phyloP scores from a whole-genome alignment of 768 basidiomycete genomes.

The Trametes meyenii region DNA sequence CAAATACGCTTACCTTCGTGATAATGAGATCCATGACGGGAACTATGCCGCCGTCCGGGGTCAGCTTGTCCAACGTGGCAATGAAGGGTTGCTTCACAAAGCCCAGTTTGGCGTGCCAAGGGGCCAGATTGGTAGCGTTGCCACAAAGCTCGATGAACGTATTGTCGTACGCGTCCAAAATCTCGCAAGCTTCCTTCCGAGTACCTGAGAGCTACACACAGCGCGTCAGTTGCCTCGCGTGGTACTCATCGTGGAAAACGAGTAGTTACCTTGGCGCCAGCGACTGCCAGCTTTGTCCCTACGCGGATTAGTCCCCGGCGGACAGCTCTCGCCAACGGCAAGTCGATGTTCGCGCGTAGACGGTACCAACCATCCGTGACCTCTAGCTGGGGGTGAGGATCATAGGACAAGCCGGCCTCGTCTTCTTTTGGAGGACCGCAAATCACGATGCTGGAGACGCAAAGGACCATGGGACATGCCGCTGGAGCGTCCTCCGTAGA shows the following conservation, averaged over 20 bases:
- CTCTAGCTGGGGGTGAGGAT: conserved; percentile 67
- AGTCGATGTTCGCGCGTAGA: conserved; percentile 76
- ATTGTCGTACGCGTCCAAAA: conserved; percentile 77
- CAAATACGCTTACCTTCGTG: conserved; percentile 49
- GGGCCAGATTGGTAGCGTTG: conserved; percentile 84
- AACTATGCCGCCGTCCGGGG: conserved; percentile 79
- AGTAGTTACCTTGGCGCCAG: conserved; percentile 72
- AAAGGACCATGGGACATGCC: conserved; percentile 80
- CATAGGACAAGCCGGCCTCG: conserved; percentile 41
- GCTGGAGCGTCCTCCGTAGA: conserved; percentile 83
- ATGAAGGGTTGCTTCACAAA: conserved; percentile 68
- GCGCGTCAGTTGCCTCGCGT: neutral
- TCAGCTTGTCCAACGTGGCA: conserved; percentile 77
- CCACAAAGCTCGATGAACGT: conserved; percentile 70
- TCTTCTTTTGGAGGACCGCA: conserved; percentile 48
- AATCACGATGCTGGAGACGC: conserved; percentile 67
- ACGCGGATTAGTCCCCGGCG: conserved; percentile 64
- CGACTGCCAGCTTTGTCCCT: conserved; percentile 83
- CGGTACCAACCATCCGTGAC: conserved; percentile 99
- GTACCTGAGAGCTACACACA: conserved; percentile 62
- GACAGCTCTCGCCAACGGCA: conserved; percentile 69
- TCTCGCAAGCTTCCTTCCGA: conserved; percentile 76
- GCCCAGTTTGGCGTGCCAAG: conserved; percentile 90
- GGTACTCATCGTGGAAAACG: neutral
- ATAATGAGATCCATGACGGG: conserved; percentile 76